Base-by-base conservation (phyloP, 176 grass and related monocot genomes). In the Avena insularis region DNA sequence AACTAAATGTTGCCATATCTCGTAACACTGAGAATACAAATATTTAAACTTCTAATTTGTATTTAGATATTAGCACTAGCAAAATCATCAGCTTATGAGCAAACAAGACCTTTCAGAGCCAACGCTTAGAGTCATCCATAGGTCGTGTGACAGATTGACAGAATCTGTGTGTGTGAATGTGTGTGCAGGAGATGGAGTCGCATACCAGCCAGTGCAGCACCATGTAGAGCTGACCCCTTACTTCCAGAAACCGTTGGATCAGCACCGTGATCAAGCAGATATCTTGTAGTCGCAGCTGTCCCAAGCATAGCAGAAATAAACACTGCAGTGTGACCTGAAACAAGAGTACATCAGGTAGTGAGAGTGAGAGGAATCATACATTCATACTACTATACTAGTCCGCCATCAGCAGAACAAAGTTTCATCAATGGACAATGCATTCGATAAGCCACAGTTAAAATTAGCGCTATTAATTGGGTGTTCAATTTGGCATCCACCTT, bases 141-240 rank as follows among this genome's bases (percentile, higher is more conserved):
- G 8, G 9, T 0, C 53, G 15, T 6, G 15, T 6, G 15, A 17
- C 53, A 19, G 5, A 58, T 58, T 8, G 7, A 59, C 57, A 2
- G 13, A 13, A 67, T 35, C 12, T n/a, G 33, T 8, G 31, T 33
- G 31, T 33, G 31, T 3, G 31, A 33, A 33, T 33, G 31, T 33
- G 16, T 35, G 66, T 10, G 9, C 68, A 71, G 40, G 70, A 40
- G 70, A 47, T 2, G 31, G 43, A 38, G 23, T 0, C 21, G 35
- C 19, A 40, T 46, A 76, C 73, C 48, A 25, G 4, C 4, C 23
- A 16, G 16, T 51, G 25, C 23, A 54, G 23, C 47, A 19, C 23
- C 73, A 33, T 76, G 73, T 53, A 76, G 73, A 76, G 73, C 47
- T 76, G 73, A 29, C 3, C 73, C 48, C 73, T 27, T 50, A 9